Evolutionary conservation across 495 filamentous ascomycete genomes (phyloP).

Genomic region (Copromyces sp.): DNA sequence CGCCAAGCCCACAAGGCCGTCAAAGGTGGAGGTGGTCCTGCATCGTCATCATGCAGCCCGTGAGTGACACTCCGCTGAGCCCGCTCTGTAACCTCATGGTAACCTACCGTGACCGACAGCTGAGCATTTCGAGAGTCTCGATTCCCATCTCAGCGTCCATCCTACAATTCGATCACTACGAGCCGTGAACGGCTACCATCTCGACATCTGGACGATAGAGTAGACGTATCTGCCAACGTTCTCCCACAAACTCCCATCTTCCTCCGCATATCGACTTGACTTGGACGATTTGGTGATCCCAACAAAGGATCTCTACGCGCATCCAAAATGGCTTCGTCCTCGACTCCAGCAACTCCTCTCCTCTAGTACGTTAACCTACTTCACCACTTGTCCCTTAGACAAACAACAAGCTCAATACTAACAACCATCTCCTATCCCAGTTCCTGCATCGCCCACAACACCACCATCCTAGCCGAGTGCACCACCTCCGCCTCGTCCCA

Average conservation of each 20-base stretch:
- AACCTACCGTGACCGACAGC: not conserved
- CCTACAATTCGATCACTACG: not conserved
- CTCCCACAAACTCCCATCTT: not conserved
- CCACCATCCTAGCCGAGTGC: conserved; percentile 87
- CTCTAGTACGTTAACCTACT: conserved; percentile 54
- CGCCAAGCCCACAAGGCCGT: not conserved
- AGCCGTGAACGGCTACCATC: not conserved
- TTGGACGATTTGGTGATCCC: not conserved
- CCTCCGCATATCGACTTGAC: not conserved
- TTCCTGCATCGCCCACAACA: conserved; percentile 82
- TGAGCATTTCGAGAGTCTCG: not conserved
- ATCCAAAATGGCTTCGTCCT: conserved; percentile 65
- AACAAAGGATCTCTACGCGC: not conserved
- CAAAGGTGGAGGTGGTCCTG: conserved; percentile 1
- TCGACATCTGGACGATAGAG: not conserved
- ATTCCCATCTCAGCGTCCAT: not conserved
- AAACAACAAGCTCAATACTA: not conserved
- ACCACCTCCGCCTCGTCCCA: conserved; percentile 67
- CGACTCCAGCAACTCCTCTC: conserved; percentile 59
- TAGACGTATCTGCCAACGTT: not conserved
- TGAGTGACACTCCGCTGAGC: not conserved
- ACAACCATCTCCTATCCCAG: conserved; percentile 34
- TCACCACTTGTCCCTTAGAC: conserved; percentile 1
- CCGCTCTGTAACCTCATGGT: not conserved
- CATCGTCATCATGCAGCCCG: conserved; percentile 13